phyloP scores from a whole-genome alignment of 441 rosid species.

The Syzygium syzygioides region DNA sequence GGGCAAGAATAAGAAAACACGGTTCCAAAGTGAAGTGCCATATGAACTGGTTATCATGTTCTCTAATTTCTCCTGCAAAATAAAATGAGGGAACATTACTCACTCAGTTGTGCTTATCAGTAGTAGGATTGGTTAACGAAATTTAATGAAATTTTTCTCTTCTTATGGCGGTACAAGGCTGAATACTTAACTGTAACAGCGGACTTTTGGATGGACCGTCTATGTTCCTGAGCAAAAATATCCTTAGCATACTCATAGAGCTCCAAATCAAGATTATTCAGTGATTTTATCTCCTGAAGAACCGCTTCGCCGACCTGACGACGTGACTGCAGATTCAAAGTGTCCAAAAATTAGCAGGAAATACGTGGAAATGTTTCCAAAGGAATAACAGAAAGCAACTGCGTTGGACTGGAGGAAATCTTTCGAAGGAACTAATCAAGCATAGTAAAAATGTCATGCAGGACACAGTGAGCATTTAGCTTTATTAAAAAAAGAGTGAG shows the following conservation, averaged over 20 bases:
- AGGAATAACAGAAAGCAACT: neutral
- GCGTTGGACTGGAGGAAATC: neutral
- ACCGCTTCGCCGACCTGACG: conserved; percentile 42
- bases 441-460: neutral
- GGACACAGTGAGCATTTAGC: neutral
- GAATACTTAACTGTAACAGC: conserved; percentile 20
- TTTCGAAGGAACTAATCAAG: neutral
- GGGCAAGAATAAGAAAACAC: conserved; percentile 24
- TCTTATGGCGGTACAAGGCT: neutral
- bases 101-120: neutral
- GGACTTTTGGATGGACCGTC: conserved; percentile 18
- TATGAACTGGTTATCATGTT: conserved; percentile 24
- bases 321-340: conserved; percentile 54
- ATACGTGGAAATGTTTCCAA: neutral
- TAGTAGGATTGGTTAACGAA: neutral
- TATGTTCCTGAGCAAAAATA: conserved; percentile 59
- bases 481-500: neutral
- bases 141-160: neutral
- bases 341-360: neutral
- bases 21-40: conserved; percentile 33
- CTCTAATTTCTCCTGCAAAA: conserved; percentile 38
- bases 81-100: neutral
- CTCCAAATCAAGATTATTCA: conserved; percentile 74
- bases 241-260: conserved; percentile 73
- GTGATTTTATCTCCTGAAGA: conserved; percentile 60